phyloP scores from a whole-genome alignment of 345 rosid species.

The Citrus unshiu region DNA sequence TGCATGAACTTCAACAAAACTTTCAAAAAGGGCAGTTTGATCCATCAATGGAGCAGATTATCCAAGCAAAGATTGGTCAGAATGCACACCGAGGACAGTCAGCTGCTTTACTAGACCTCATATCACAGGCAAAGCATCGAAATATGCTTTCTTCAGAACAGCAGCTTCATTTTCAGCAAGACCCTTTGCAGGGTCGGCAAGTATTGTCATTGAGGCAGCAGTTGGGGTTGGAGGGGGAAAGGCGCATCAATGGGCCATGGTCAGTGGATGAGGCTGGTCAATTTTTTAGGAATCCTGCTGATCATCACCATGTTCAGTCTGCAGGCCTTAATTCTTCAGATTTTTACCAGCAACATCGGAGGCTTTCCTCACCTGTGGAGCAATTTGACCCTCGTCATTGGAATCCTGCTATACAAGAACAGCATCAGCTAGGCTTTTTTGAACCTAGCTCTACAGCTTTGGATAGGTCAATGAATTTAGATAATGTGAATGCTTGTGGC shows the following conservation, averaged over 20 bases:
- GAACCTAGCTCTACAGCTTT: constrained; percentile 25
- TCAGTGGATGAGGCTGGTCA: constrained; percentile 28
- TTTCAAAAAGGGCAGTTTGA: constrained; percentile 27
- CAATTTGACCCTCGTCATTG: constrained; percentile 16
- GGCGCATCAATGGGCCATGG: constrained; percentile 14
- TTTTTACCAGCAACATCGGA: constrained; percentile 25
- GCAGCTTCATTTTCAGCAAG: constrained; percentile 29
- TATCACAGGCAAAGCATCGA: constrained; percentile 30
- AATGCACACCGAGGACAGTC: constrained; percentile 24
- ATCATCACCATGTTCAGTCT: constrained; percentile 19
- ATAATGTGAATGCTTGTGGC: constrained; percentile 16
- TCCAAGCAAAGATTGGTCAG: constrained; percentile 31
- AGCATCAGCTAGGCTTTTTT: constrained; percentile 23
- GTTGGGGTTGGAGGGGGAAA: constrained; percentile 31
- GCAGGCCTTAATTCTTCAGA: constrained; percentile 30
- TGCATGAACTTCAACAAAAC: constrained; percentile 31
- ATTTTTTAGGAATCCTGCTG: constrained; percentile 15
- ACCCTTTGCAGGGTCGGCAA: constrained; percentile 33
- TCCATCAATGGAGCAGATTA: constrained; percentile 37
- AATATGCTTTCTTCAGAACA: constrained; percentile 28
- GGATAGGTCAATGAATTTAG: constrained; percentile 26
- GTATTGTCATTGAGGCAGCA: constrained; percentile 32
- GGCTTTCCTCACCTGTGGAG: constrained; percentile 27
- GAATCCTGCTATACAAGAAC: constrained; percentile 29
- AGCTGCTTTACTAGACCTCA: constrained; percentile 26